Evolutionary conservation across 2,329 filamentous ascomycete genomes (phyloP).

Genomic region (Sporothrix brasiliensis): DNA sequence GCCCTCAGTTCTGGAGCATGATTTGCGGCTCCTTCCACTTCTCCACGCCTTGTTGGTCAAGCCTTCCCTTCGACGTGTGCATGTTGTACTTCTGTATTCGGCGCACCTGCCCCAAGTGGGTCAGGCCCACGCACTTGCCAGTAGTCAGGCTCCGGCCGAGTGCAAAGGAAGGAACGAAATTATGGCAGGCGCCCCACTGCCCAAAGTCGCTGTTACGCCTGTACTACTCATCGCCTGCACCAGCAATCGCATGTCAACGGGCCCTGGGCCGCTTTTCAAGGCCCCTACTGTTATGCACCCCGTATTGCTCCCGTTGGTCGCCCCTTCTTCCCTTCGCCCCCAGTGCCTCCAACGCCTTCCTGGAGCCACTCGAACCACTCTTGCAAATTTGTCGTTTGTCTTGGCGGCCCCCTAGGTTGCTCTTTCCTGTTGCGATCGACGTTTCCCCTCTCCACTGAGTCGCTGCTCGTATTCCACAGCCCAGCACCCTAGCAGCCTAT

Average conservation of each 20-base stretch:
- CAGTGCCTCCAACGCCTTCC: not conserved
- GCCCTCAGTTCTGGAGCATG: conserved; percentile 4
- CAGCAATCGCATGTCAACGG: conserved; percentile 15
- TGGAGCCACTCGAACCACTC: conserved; percentile 9
- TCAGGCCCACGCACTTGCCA: not conserved
- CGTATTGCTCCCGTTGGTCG: conserved; percentile 22
- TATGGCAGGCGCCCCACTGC: not conserved
- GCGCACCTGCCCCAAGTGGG: conserved; percentile 27
- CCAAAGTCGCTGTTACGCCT: not conserved
- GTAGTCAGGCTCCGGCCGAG: not conserved
- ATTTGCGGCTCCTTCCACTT: conserved; percentile 6
- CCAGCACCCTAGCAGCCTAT: not conserved
- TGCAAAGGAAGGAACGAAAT: not conserved
- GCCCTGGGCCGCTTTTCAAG: not conserved
- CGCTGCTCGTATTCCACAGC: conserved; percentile 21
- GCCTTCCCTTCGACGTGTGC: not conserved
- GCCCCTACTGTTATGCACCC: conserved; percentile 20
- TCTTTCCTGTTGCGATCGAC: conserved; percentile 33
- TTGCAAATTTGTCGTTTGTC: conserved; percentile 24
- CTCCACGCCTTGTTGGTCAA: not conserved
- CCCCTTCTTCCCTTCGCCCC: not conserved
- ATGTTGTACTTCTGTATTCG: not conserved
- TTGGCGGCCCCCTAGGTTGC: conserved; percentile 21
- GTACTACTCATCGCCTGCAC: not conserved
- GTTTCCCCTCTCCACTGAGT: conserved; percentile 28